Evolutionary conservation across 1,139 yeast species (phyloP).

Genomic region (Suhomyces taliae): DNA sequence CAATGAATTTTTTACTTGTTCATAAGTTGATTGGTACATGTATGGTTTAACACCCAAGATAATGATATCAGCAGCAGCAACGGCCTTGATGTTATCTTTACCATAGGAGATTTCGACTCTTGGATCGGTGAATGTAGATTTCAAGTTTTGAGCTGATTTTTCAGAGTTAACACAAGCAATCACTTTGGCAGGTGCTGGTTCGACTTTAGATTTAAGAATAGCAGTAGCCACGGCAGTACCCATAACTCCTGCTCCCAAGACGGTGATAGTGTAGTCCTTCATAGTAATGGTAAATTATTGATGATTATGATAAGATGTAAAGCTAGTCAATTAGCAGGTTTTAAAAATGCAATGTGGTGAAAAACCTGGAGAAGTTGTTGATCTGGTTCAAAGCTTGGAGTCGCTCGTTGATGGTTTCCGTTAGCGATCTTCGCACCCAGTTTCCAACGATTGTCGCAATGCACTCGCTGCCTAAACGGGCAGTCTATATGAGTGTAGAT

Average conservation of each 20-base stretch:
- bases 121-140: conserved; percentile 41
- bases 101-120: conserved; percentile 53
- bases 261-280: conserved; percentile 65
- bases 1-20: conserved; percentile 41
- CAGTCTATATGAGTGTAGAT: not conserved
- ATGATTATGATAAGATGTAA: no score
- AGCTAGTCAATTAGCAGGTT: no score
- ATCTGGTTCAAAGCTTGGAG: no score
- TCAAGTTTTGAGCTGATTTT: conserved; percentile 45
- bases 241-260: conserved; percentile 94
- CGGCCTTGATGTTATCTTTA: conserved; percentile 55
- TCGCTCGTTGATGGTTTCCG: not conserved
- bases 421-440: not conserved
- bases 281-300: no score
- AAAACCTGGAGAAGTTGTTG: no score
- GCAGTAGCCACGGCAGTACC: conserved; percentile 95
- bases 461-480: not conserved
- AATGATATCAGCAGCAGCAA: conserved; percentile 63
- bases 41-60: conserved; percentile 87
- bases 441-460: not conserved
- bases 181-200: conserved; percentile 68
- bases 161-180: conserved; percentile 73
- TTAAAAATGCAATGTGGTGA: no score
- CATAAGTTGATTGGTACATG: conserved; percentile 62
- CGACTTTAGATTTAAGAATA: conserved; percentile 48